Conservation (phyloP, 345 rosid genomes). For the Fremontodendron californicum region DNA sequence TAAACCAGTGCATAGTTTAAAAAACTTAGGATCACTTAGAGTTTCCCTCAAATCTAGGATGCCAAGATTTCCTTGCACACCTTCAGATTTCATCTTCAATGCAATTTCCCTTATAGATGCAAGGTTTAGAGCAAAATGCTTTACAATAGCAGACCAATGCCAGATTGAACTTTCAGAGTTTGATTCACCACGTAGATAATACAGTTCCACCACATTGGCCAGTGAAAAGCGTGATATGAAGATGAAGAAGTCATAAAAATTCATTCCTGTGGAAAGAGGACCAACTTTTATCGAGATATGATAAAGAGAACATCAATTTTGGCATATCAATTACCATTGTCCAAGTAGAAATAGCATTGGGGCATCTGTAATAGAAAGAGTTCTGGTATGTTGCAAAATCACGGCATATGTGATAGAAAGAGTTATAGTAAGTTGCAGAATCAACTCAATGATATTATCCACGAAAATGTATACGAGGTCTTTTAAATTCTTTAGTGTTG, state of each 20-base stretch:
- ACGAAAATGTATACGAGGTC: background rate
- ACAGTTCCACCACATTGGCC: conserved; percentile 47
- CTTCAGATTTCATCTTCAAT: conserved; percentile 46
- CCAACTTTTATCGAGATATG: background rate
- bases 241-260: conserved; percentile 63
- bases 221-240: conserved; percentile 59
- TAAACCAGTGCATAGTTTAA: conserved; percentile 39
- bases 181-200: conserved; percentile 15
- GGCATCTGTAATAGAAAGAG: background rate
- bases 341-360: background rate
- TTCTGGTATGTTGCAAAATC: background rate
- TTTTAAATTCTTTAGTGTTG: background rate
- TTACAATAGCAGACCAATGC: conserved; percentile 32
- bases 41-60: conserved; percentile 40
- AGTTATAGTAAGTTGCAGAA: background rate
- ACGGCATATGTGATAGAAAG: background rate
- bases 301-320: background rate
- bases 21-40: conserved; percentile 48
- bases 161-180: conserved; percentile 22
- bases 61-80: conserved; percentile 29
- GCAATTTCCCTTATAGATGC: conserved; percentile 38
- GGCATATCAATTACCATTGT: background rate
- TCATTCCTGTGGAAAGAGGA: conserved; percentile 63
- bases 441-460: background rate
- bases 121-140: conserved; percentile 50